A percentile compares a stretch with the other conserved stretches of the same genome.
Evolutionary conservation across 2,329 filamentous ascomycete genomes (phyloP).

Genomic region (Trichoderma aggressivum): DNA sequence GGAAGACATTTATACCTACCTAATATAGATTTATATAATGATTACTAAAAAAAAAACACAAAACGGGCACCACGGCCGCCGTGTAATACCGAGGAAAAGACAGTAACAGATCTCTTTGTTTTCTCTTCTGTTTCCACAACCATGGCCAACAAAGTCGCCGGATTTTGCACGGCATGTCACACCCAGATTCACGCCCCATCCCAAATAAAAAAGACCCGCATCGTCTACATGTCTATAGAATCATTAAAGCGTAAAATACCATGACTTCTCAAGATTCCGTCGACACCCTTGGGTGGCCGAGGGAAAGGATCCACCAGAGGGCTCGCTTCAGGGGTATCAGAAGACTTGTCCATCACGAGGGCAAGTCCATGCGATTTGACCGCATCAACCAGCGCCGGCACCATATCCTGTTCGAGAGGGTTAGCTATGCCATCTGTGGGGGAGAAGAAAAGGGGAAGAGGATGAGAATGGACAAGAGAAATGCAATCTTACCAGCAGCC

Average conservation of each 20-base stretch:
- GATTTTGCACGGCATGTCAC: background rate
- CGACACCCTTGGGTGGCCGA: constrained; percentile 73
- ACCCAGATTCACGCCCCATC: background rate
- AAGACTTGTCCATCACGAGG: constrained; percentile 82
- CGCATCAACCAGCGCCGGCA: constrained; percentile 84
- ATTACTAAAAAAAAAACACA: background rate
- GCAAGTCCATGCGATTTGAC: constrained; percentile 94
- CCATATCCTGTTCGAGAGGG: constrained; percentile 65
- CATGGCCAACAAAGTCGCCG: background rate
- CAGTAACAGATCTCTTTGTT: background rate
- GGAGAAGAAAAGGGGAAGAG: background rate
- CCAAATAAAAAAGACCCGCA: background rate
- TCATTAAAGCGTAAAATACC: constrained; percentile 92
- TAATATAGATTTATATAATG: background rate
- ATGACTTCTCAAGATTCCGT: constrained; percentile 80
- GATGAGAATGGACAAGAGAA: too few species aligned
- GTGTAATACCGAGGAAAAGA: background rate
- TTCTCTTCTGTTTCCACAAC: background rate
- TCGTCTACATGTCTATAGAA: constrained; percentile 66
- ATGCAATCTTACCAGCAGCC: constrained; percentile 65
- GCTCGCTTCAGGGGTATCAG: constrained; percentile 45
- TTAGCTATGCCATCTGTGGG: background rate
- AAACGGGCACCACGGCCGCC: background rate
- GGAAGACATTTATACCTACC: background rate
- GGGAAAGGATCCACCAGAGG: constrained; percentile 50